phyloP scores from a whole-genome alignment of 2,329 filamentous ascomycete genomes.

The Colletotrichum paranaense region DNA sequence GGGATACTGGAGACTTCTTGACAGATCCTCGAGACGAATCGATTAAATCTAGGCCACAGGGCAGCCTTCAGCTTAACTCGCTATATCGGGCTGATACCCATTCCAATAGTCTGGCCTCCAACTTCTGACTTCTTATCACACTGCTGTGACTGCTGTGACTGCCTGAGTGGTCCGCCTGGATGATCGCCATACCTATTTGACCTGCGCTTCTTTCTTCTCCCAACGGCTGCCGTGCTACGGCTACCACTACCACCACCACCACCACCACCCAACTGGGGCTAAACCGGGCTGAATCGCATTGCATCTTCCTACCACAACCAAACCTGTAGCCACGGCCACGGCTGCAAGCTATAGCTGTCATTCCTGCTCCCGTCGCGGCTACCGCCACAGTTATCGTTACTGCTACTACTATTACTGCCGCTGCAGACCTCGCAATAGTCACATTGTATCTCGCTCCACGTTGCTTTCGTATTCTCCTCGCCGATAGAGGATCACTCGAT shows the following conservation, averaged over 20 bases:
- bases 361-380: not conserved
- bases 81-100: not conserved
- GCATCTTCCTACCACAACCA: not conserved
- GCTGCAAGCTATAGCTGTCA: not conserved
- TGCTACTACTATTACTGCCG: not conserved
- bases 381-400: not conserved
- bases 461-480: constrained; percentile 16
- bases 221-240: not conserved
- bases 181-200: not conserved
- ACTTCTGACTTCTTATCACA: not conserved
- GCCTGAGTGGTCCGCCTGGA: not conserved
- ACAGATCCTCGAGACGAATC: constrained; percentile 10
- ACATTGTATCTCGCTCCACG: not conserved
- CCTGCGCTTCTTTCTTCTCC: not conserved
- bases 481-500: not conserved
- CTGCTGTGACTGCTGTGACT: not conserved
- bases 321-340: not conserved
- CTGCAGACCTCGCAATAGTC: constrained; percentile 3
- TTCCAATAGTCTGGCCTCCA: not conserved
- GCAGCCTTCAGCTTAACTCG: not conserved
- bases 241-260: not conserved
- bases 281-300: not conserved
- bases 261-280: not conserved
- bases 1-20: not conserved
- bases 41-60: not conserved